Conservation (phyloP, 345 rosid genomes). For the Linum lewisii region DNA sequence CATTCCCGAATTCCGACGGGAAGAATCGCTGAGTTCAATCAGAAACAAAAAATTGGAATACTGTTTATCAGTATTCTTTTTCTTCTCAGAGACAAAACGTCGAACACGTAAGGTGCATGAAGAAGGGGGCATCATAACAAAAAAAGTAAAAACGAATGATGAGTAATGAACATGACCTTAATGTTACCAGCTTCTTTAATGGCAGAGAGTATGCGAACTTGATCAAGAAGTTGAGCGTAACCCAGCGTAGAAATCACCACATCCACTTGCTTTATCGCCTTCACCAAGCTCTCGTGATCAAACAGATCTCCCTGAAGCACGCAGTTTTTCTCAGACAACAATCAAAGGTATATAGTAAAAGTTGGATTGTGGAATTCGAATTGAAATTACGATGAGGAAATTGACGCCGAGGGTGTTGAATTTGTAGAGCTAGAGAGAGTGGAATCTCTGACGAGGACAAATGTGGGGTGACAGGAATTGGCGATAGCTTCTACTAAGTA, state of each 20-base stretch:
- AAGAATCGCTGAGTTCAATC: not conserved
- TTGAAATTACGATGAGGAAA: conserved; percentile 1
- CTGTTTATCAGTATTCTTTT: not conserved
- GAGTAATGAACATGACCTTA: not conserved
- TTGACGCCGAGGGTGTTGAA: conserved; percentile 10
- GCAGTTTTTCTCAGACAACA: not conserved
- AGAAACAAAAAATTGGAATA: not conserved
- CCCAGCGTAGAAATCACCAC: conserved; percentile 3
- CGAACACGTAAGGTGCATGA: not conserved
- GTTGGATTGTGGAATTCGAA: too few species aligned
- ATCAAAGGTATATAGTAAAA: too few species aligned
- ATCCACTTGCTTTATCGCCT: conserved; percentile 4
- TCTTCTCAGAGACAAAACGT: not conserved
- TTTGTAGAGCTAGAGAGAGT: conserved; percentile 21
- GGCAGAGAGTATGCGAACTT: not conserved
- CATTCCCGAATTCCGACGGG: conserved; percentile 1
- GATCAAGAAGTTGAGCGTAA: not conserved
- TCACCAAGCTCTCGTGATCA: conserved; percentile 5
- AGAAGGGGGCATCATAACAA: not conserved
- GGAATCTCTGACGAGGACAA: conserved; percentile 34
- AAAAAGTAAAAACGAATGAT: not conserved
- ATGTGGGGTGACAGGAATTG: conserved; percentile 45
- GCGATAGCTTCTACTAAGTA: conserved; percentile 45
- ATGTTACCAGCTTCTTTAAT: conserved; percentile 5
- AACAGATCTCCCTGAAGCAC: not conserved